Conservation (phyloP, 2,329 filamentous ascomycete species). For the Fusarium sororula region DNA sequence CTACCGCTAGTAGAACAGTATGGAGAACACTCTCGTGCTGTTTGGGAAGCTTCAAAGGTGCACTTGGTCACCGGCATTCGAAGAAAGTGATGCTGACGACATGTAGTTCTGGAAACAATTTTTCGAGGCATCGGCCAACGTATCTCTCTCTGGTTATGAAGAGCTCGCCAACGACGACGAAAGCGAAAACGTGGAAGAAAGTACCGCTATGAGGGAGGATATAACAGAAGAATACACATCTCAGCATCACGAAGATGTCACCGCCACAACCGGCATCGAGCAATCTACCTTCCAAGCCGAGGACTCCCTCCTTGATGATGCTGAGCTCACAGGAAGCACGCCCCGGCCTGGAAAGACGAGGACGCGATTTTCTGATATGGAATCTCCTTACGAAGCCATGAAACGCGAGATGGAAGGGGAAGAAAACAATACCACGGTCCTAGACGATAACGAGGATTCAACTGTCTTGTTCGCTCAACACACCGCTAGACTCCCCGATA, state of each 20-base stretch:
- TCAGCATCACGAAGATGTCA: conserved; percentile 51
- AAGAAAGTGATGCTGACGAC: background rate
- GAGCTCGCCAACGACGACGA: conserved; percentile 78
- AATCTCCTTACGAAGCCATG: conserved; percentile 80
- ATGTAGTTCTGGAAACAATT: conserved; percentile 98
- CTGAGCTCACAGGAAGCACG: conserved; percentile 72
- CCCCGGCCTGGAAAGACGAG: conserved; percentile 65
- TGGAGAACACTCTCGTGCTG: conserved; percentile 88
- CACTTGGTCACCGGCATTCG: rapidly evolving
- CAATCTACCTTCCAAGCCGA: conserved; percentile 56
- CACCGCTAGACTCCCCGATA: conserved; percentile 66
- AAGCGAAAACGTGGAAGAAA: conserved; percentile 59
- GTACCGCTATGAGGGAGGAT: conserved; percentile 65
- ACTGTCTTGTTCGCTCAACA: conserved; percentile 62
- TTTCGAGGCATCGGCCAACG: conserved; percentile 97
- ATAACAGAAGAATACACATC: conserved; percentile 60
- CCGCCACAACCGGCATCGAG: conserved; percentile 45
- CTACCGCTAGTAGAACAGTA: conserved; percentile 95
- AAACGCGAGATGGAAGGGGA: conserved; percentile 70
- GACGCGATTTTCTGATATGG: conserved; percentile 70
- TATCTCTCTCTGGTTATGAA: conserved; percentile 94
- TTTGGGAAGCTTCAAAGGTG: conserved; percentile 97
- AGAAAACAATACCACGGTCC: conserved; percentile 49
- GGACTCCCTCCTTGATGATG: conserved; percentile 75
- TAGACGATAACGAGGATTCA: conserved; percentile 55